A percentile compares a stretch with the other conserved stretches of the same genome.
Conservation (phyloP, 768 basidiomycete genomes). For the Mycena amicta region DNA sequence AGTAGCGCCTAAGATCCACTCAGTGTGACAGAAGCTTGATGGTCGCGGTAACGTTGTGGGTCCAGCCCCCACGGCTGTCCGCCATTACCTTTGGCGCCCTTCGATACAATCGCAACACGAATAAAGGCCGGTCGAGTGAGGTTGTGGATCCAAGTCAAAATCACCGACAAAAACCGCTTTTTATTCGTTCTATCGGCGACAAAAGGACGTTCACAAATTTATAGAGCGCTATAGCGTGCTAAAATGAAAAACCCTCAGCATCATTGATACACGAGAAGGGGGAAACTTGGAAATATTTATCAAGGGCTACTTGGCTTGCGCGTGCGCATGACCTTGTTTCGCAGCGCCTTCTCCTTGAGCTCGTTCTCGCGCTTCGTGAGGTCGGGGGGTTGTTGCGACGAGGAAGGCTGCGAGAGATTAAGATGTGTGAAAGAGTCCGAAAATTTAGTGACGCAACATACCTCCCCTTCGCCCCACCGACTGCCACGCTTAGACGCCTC, state of each 20-base stretch:
- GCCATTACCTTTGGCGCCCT: too few relatives aligned
- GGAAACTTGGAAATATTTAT: neutral
- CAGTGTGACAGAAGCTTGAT: too few relatives aligned
- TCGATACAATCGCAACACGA: too few relatives aligned
- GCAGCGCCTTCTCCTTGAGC: slow-evolving; percentile 76
- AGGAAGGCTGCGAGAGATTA: slow-evolving; percentile 22
- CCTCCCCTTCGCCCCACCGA: slow-evolving; percentile 52
- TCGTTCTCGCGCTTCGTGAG: slow-evolving; percentile 76
- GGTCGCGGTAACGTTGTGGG: too few relatives aligned
- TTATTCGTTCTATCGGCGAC: too few relatives aligned
- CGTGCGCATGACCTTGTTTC: slow-evolving; percentile 80
- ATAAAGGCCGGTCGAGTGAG: too few relatives aligned
- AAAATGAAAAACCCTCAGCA: neutral
- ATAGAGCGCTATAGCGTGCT: too few relatives aligned
- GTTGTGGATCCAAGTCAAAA: too few relatives aligned
- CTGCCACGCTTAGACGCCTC: slow-evolving; percentile 56
- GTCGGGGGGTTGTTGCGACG: slow-evolving; percentile 39
- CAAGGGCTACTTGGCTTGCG: slow-evolving; percentile 50
- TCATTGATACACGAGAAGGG: neutral
- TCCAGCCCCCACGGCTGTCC: too few relatives aligned
- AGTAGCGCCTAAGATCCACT: too few relatives aligned
- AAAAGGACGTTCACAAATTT: too few relatives aligned
- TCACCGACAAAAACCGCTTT: too few relatives aligned
- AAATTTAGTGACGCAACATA: slow-evolving; percentile 23
- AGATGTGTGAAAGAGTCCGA: slow-evolving; percentile 3